Percentiles rank a stretch among this genome's conserved stretches.
Evolutionary conservation across 148 eudicot species (phyloP).

Genomic region (Arbutus unedo): DNA sequence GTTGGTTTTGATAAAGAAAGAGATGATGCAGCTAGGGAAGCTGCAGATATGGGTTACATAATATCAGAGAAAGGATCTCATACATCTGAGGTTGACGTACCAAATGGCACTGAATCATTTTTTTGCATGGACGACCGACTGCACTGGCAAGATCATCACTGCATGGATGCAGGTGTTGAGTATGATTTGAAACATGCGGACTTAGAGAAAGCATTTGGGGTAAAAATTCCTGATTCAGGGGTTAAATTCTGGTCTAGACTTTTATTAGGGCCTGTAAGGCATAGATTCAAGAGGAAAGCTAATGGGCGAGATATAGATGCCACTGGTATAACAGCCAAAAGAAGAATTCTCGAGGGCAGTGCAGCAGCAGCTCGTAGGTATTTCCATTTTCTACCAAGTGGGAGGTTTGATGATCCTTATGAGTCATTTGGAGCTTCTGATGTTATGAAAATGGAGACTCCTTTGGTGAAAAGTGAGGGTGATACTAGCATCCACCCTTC

Average conservation of each 20-base stretch:
- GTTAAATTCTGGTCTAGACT: constrained; percentile 52
- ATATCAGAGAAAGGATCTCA: constrained; percentile 41
- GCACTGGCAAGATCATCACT: constrained; percentile 82
- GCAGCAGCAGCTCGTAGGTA: constrained; percentile 69
- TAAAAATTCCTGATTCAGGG: constrained; percentile 50
- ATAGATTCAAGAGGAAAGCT: constrained; percentile 65
- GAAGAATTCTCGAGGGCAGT: constrained; percentile 75
- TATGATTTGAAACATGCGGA: constrained; percentile 95
- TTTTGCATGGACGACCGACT: constrained; percentile 63
- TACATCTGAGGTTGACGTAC: constrained; percentile 33
- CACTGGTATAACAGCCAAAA: constrained; percentile 47
- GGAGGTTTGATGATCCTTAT: constrained; percentile 29
- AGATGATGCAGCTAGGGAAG: constrained; percentile 67
- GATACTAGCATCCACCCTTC: constrained; percentile 18
- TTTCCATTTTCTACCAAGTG: constrained; percentile 38
- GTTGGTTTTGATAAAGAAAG: constrained; percentile 60
- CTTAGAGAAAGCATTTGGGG: constrained; percentile 92
- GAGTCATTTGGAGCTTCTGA: constrained; percentile 26
- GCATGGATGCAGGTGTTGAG: constrained; percentile 85
- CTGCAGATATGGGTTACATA: constrained; percentile 68
- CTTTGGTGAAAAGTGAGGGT: constrained; percentile 21
- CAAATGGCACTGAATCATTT: constrained; percentile 41
- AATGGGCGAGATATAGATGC: constrained; percentile 52
- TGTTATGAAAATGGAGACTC: constrained; percentile 13
- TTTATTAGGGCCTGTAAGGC: constrained; percentile 53